Evolutionary conservation across 2,329 filamentous ascomycete species (phyloP).

Genomic region (Torrubiella hemipterigena): DNA sequence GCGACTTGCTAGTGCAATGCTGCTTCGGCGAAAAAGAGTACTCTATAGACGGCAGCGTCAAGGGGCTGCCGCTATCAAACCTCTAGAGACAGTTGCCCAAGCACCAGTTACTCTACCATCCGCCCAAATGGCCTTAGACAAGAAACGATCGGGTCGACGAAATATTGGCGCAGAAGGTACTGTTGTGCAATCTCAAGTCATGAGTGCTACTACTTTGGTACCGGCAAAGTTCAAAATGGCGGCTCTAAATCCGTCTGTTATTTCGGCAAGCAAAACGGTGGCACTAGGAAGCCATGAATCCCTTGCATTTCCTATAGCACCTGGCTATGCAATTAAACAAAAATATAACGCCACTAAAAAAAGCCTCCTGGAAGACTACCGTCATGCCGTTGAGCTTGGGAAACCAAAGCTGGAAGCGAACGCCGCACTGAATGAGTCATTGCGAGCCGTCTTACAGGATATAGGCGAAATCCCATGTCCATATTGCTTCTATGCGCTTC

Average conservation of each 20-base stretch:
- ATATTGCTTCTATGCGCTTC: conserved; percentile 1
- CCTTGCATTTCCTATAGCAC: background rate
- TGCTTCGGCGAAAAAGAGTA: conserved; percentile 1
- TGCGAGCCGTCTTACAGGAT: background rate
- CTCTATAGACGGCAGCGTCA: background rate
- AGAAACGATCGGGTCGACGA: no score
- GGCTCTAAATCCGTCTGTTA: background rate
- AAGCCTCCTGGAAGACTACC: background rate
- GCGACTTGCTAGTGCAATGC: background rate
- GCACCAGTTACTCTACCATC: no score
- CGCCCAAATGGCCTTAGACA: no score
- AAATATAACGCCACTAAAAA: no score
- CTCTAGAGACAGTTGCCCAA: no score
- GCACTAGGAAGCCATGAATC: background rate
- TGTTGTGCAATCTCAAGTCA: background rate
- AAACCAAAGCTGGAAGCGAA: no score
- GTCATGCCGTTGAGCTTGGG: background rate
- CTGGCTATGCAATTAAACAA: background rate
- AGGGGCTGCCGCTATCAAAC: background rate
- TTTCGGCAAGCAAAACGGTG: background rate
- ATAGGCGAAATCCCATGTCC: conserved; percentile 2
- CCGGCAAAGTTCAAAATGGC: background rate
- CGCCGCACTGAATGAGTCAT: background rate
- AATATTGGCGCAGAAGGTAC: no score
- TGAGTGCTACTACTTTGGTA: conserved; percentile 1